These are phyloP conservation scores for Talaromyces thailandensis DNA, from an alignment of 495 filamentous ascomycete species.

Conservation along the genomic window DNA sequence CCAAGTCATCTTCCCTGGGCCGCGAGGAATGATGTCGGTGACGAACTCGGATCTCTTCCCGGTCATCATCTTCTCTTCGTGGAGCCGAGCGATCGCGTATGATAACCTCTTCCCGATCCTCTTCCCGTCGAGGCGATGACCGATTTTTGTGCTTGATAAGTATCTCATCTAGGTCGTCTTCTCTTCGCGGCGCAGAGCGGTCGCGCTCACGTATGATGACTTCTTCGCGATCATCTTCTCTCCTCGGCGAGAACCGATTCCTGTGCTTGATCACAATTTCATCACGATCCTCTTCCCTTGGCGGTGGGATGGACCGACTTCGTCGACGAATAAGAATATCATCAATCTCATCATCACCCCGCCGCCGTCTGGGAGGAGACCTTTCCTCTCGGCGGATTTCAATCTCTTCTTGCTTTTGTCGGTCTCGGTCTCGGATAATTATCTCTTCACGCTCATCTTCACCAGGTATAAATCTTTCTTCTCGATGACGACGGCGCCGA, in stretches of 20 bases:
- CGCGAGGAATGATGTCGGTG: background rate
- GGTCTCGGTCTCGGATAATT: slow-evolving; percentile 7
- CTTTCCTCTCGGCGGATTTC: slow-evolving; percentile 3
- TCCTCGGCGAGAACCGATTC: slow-evolving; percentile 9
- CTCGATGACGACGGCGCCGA: background rate
- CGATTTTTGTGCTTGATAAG: slow-evolving; percentile 15
- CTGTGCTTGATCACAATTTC: slow-evolving; percentile 16
- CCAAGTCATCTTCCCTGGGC: slow-evolving; percentile 6
- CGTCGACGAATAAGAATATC: slow-evolving; percentile 10
- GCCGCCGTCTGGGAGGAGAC: background rate
- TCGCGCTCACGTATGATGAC: slow-evolving; percentile 19
- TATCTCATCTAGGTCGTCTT: slow-evolving; percentile 13
- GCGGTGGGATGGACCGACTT: slow-evolving; percentile 11
- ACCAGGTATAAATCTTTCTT: background rate
- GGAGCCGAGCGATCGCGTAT: slow-evolving; percentile 13
- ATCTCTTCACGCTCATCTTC: slow-evolving; percentile 20
- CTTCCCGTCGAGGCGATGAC: slow-evolving; percentile 7
- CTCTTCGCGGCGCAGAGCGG: background rate
- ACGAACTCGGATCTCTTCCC: background rate
- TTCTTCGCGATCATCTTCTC: slow-evolving; percentile 17
- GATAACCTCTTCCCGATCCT: slow-evolving; percentile 19
- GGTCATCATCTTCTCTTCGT: slow-evolving; percentile 2
- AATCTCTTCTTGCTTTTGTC: slow-evolving; percentile 8
- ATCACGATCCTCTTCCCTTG: slow-evolving; percentile 11
- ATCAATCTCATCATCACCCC: slow-evolving; percentile 1